phyloP scores from a whole-genome alignment of 352 stramenopile species.

The Phytophthora pseudosyringae region DNA sequence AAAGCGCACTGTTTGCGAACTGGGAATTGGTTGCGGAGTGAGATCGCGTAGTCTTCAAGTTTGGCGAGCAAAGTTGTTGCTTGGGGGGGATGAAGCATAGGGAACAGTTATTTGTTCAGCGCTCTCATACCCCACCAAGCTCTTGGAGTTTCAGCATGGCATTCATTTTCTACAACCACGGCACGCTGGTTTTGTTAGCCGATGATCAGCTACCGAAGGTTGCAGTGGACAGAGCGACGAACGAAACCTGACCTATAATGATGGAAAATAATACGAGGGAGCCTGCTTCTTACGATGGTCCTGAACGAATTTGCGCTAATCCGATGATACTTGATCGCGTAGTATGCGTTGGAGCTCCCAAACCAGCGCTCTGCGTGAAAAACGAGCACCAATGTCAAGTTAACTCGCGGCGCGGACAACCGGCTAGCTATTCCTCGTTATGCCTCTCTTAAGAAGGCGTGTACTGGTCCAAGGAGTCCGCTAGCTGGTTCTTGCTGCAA shows the following conservation, averaged over 20 bases:
- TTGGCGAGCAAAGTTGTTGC: background rate
- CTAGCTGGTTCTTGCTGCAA: conserved; percentile 48
- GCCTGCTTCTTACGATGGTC: conserved; percentile 24
- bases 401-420: conserved; percentile 8
- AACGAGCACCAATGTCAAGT: conserved; percentile 8
- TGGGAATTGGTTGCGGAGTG: background rate
- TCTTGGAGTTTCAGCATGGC: too few species aligned
- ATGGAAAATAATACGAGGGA: conserved; percentile 39
- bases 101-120: too few species aligned
- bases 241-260: conserved; percentile 43
- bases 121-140: background rate
- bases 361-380: conserved; percentile 6
- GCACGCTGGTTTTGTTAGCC: background rate
- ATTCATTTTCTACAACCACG: too few species aligned
- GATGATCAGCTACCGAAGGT: background rate
- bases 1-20: background rate
- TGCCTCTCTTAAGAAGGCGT: conserved; percentile 28
- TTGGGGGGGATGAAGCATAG: background rate
- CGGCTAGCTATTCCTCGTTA: conserved; percentile 3
- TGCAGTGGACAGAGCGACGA: conserved; percentile 1
- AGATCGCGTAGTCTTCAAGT: too few species aligned
- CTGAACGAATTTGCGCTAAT: conserved; percentile 18
- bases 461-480: conserved; percentile 58
- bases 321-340: conserved; percentile 11
- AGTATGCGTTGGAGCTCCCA: conserved; percentile 8